Percentiles rank a stretch among this genome's conserved stretches.
Conservation (phyloP, 192 early-diverging fungal genomes). For the Backusella circina region DNA sequence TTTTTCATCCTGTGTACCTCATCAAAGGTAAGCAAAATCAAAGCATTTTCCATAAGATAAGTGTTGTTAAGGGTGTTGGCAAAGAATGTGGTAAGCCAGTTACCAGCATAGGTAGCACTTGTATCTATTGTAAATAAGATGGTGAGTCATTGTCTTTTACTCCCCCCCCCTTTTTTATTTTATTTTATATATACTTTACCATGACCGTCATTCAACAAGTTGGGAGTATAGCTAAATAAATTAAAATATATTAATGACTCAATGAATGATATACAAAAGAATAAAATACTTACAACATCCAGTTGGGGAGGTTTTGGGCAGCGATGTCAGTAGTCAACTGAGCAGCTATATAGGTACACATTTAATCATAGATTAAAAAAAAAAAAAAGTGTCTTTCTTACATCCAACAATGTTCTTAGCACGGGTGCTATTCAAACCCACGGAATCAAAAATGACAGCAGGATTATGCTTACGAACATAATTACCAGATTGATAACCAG, state of each 20-base stretch:
- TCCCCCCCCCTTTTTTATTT: neutral
- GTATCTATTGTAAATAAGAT: conserved; percentile 8
- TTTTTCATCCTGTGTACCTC: conserved; percentile 6
- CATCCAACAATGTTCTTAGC: conserved; percentile 11
- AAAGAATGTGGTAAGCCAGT: conserved; percentile 58
- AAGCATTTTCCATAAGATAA: conserved; percentile 38
- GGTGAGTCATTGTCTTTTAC: neutral
- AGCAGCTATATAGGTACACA: neutral
- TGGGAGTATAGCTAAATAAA: conserved; percentile 36
- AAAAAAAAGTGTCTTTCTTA: neutral
- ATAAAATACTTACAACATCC: conserved; percentile 25
- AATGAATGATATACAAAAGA: neutral
- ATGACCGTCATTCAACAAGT: conserved; percentile 56
- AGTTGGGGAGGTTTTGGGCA: conserved; percentile 13
- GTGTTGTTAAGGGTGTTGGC: conserved; percentile 43
- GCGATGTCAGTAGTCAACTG: conserved; percentile 8
- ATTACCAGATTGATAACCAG: conserved; percentile 14
- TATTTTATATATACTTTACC: neutral
- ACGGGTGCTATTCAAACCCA: conserved; percentile 13
- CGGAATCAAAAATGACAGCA: conserved; percentile 23
- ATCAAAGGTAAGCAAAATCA: conserved; percentile 40
- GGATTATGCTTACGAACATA: conserved; percentile 33
- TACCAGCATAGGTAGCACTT: conserved; percentile 36
- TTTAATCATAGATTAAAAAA: neutral
- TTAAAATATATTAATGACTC: neutral